Conservation (phyloP, 768 basidiomycete species). For the Boletus pseudopeckii region DNA sequence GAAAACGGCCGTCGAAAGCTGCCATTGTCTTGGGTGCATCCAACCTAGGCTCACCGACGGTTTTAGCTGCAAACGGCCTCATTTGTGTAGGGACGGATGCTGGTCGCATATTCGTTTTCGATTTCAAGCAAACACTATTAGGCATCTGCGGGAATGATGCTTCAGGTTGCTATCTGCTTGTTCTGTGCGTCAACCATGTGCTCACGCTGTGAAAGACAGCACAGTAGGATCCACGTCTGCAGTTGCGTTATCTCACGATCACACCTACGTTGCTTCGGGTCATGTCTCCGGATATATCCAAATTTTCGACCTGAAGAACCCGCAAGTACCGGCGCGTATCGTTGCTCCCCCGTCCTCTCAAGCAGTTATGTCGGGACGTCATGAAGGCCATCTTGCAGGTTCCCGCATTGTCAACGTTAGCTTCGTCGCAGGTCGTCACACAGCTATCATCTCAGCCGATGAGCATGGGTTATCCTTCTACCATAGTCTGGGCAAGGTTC, state of each 20-base stretch:
- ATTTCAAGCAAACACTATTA: conserved; percentile 83
- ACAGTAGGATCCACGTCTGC: conserved; percentile 79
- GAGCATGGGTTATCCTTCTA: conserved; percentile 91
- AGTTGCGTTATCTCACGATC: conserved; percentile 86
- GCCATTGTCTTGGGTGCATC: conserved; percentile 59
- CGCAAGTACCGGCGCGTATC: conserved; percentile 62
- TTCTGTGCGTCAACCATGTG: conserved; percentile 11
- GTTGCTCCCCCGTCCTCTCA: conserved; percentile 67
- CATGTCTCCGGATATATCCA: conserved; percentile 83
- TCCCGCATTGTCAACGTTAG: conserved; percentile 77
- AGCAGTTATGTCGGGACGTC: conserved; percentile 69
- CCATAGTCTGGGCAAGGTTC: conserved; percentile 88
- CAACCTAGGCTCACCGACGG: conserved; percentile 66
- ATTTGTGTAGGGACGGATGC: conserved; percentile 85
- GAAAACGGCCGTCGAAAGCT: conserved; percentile 52
- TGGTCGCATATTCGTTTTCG: conserved; percentile 80
- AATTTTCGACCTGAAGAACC: conserved; percentile 76
- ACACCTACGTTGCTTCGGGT: conserved; percentile 88
- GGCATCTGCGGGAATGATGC: conserved; percentile 73
- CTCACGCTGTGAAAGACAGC: conserved; percentile 43
- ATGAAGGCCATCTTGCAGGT: conserved; percentile 82
- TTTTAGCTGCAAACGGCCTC: conserved; percentile 79
- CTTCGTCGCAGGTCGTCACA: conserved; percentile 90
- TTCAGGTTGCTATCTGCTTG: conserved; percentile 45
- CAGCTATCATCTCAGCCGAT: conserved; percentile 88